Base-by-base conservation (phyloP, 305 asterid species). In the Fraxinus ornus region DNA sequence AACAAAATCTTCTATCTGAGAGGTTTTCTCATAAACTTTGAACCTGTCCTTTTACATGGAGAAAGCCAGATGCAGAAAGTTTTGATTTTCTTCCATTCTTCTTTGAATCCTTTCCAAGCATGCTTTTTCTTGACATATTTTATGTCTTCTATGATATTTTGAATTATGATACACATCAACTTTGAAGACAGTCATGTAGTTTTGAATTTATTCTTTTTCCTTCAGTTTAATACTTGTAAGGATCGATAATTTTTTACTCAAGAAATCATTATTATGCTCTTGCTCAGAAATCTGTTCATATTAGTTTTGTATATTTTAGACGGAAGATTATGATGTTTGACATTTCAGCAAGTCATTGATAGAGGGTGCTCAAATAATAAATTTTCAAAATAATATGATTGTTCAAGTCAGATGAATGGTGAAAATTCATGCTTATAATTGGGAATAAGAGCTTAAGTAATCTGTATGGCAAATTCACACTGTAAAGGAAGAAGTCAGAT, bases 181-280 rank as follows among this genome's bases (percentile, higher is more conserved):
- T 44, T 80, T 39, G 84, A 64, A 76, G 78, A 76, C 76, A 36
- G 78, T 28, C 79, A 36, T 66, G 33, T 71, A 44, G 75, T 66
- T 66, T 36, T 39, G 1, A 19, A 5, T 83, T 13, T 78, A 74
- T 68, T 7, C 32, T 47, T 82, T 77, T 52, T 39, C 28, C 80
- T 4, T 28, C 17, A 44, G 68, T 7, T 49, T 52, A 44, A 57
- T 28, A 28, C 21, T 39, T 39, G 47, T 39, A 39, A 39, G 47
- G 47, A 39, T 39, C 52, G 17, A 44, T 44, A 44, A 9, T 44
- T 44, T 44, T 44, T 10, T 44, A 8, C 47, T 37, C 49, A 41
- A 41, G 49, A 41, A 41, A 10, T 41, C 44, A 37, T 37, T 37
- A 37, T 37, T 37, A 37, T 37, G 44, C 44, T 37, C 47, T 44